Conservation (phyloP, 2,329 filamentous ascomycete species). For the Incumbomyces delicatus region DNA sequence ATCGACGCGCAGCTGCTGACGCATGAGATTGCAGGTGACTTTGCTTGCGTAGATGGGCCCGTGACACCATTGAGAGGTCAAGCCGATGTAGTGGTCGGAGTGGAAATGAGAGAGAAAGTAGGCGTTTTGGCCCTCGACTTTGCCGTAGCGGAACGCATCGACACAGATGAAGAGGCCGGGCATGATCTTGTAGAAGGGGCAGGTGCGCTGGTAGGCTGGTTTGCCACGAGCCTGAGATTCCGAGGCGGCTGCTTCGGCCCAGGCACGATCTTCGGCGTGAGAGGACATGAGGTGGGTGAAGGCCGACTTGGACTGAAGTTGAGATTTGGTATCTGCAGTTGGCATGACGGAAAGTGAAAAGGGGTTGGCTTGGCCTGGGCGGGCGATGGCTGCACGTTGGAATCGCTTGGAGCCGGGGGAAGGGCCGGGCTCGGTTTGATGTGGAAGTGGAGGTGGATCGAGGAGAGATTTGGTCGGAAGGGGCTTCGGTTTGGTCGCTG, state of each 20-base stretch:
- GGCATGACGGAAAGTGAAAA: slow-evolving; percentile 54
- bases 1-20: slow-evolving; percentile 74
- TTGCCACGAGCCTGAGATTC: slow-evolving; percentile 72
- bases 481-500: not conserved
- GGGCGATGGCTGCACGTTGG: slow-evolving; percentile 58
- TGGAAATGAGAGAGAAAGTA: slow-evolving; percentile 98
- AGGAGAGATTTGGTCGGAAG: slow-evolving; percentile 7
- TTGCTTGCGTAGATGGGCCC: slow-evolving; percentile 95
- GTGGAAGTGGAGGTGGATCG: not conserved
- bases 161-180: slow-evolving; percentile 88
- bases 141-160: slow-evolving; percentile 91
- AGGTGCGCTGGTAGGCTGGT: slow-evolving; percentile 78
- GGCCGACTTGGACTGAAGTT: slow-evolving; percentile 46
- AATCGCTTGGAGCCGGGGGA: slow-evolving; percentile 44
- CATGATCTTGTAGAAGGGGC: slow-evolving; percentile 97
- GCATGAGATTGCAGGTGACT: slow-evolving; percentile 81
- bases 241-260: slow-evolving; percentile 73
- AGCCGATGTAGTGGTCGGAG: slow-evolving; percentile 90
- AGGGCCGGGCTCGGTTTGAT: no score
- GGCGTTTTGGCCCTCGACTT: slow-evolving; percentile 80
- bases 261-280: slow-evolving; percentile 81
- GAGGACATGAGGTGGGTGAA: slow-evolving; percentile 90
- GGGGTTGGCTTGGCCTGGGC: slow-evolving; percentile 72
- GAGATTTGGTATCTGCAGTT: slow-evolving; percentile 22
- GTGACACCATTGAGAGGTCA: slow-evolving; percentile 80